A percentile compares a stretch with the other conserved stretches of the same genome.
phyloP scores from a whole-genome alignment of 768 basidiomycete species.

The Russula foetens region DNA sequence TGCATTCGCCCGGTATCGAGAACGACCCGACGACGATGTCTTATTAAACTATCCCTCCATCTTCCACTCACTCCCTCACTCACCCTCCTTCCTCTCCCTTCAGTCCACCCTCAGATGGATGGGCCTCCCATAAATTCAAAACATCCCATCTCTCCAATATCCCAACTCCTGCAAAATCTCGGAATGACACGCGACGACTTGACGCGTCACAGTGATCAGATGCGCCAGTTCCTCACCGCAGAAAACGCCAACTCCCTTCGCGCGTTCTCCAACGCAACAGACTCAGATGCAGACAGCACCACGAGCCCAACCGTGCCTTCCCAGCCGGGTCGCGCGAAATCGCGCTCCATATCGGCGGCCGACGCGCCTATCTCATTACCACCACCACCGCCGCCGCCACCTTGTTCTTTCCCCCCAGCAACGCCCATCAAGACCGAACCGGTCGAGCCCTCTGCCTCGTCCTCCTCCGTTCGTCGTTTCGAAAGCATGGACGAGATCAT shows the following conservation, averaged over 20 bases:
- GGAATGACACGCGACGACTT: slow-evolving; percentile 76
- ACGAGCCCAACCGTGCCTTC: slow-evolving; percentile 14
- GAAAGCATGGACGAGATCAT: slow-evolving; percentile 74
- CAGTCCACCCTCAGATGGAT: not conserved
- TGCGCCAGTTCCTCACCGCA: slow-evolving; percentile 68
- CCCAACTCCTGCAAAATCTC: slow-evolving; percentile 58
- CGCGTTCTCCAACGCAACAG: slow-evolving; percentile 33
- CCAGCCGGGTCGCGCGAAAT: slow-evolving; percentile 23
- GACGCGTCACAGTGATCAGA: slow-evolving; percentile 61
- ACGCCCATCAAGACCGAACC: slow-evolving; percentile 63
- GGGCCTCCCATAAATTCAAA: not conserved
- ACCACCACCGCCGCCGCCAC: slow-evolving; percentile 26
- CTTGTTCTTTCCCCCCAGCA: slow-evolving; percentile 26
- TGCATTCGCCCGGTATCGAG: too few species aligned
- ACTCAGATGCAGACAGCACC: slow-evolving; percentile 28
- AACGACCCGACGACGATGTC: too few species aligned
- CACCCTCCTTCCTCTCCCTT: not conserved
- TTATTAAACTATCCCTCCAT: too few species aligned
- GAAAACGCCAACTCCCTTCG: slow-evolving; percentile 41
- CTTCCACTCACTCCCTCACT: not conserved
- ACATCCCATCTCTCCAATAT: slow-evolving; percentile 50
- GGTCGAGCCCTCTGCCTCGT: slow-evolving; percentile 32
- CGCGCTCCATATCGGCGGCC: slow-evolving; percentile 38
- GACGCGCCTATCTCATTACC: slow-evolving; percentile 24
- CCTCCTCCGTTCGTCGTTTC: slow-evolving; percentile 47